Percentiles rank a stretch among this genome's conserved stretches.
Conservation (phyloP, 2,329 filamentous ascomycete genomes). For the Leptographium flavum region DNA sequence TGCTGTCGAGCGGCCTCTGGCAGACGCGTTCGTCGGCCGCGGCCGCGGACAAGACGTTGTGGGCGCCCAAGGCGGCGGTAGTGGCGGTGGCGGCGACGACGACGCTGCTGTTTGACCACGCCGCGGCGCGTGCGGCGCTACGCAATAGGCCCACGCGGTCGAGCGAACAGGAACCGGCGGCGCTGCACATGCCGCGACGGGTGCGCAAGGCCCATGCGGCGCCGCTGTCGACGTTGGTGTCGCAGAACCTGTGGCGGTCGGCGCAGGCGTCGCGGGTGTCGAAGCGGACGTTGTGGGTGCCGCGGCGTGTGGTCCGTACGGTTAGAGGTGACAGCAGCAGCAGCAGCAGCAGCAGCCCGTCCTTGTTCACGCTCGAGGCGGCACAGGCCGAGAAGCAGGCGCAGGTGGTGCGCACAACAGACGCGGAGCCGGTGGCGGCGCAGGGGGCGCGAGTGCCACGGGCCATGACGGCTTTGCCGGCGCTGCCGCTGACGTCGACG, state of each 20-base stretch:
- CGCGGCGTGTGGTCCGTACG: too few species aligned
- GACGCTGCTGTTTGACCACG: conserved; percentile 6
- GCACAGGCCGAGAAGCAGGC: conserved; percentile 5
- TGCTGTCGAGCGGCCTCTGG: too few species aligned
- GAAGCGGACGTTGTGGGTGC: too few species aligned
- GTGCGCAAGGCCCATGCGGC: not conserved
- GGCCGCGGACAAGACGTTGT: conserved; percentile 1
- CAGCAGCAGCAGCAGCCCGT: too few species aligned
- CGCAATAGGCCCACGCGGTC: conserved; percentile 6
- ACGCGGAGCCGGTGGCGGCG: conserved; percentile 14
- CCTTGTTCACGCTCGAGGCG: conserved; percentile 7
- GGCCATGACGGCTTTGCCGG: not conserved
- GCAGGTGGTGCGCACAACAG: conserved; percentile 8
- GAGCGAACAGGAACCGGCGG: conserved; percentile 13
- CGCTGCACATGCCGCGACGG: conserved; percentile 17
- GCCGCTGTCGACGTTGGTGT: conserved; percentile 2
- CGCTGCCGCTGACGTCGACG: conserved; percentile 11
- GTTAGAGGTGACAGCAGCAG: too few species aligned
- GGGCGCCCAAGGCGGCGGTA: conserved; percentile 3
- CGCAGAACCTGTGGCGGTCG: conserved; percentile 14
- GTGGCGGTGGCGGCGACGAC: not conserved
- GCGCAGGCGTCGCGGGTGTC: not conserved
- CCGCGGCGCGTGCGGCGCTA: conserved; percentile 4
- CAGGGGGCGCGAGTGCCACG: conserved; percentile 14
- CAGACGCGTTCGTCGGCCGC: too few species aligned